Percentiles rank a stretch among this genome's conserved stretches.
Evolutionary conservation across 1,139 yeast species (phyloP).

Genomic region (Kodamaea anthophila): DNA sequence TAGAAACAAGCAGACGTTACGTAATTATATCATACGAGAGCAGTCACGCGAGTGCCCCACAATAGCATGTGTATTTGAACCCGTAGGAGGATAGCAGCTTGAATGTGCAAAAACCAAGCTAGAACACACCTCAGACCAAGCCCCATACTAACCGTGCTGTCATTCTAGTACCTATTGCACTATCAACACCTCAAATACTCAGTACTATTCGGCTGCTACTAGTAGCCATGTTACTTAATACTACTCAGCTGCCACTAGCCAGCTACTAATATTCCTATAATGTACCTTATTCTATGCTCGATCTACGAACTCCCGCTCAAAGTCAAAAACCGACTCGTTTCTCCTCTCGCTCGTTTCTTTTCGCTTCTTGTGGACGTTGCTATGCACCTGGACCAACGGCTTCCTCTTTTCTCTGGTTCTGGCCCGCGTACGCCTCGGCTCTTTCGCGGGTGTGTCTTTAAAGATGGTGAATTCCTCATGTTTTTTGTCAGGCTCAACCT

Average conservation of each 20-base stretch:
- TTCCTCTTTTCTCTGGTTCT: conserved; percentile 49
- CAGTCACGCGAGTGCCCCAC: too few relatives aligned
- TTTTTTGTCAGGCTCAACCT: background rate
- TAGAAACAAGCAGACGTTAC: too few relatives aligned
- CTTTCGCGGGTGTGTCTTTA: conserved; percentile 3
- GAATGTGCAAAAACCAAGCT: too few relatives aligned
- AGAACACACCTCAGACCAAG: too few relatives aligned
- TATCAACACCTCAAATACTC: too few relatives aligned
- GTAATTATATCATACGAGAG: too few relatives aligned
- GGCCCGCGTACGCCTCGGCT: conserved; percentile 32
- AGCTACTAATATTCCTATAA: background rate
- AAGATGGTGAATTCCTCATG: conserved; percentile 4
- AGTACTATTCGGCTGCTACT: too few relatives aligned
- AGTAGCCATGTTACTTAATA: too few relatives aligned
- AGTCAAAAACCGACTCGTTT: conserved; percentile 26
- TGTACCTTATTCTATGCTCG: background rate
- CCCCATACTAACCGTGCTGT: too few relatives aligned
- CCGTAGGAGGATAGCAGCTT: too few relatives aligned
- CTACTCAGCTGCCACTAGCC: background rate
- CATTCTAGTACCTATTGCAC: too few relatives aligned
- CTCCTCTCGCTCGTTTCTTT: conserved; percentile 3
- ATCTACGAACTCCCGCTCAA: conserved; percentile 13
- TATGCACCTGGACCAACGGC: conserved; percentile 18
- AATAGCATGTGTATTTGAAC: too few relatives aligned
- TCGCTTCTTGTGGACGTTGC: conserved; percentile 5